phyloP scores from a whole-genome alignment of 805 yeast genomes.

The Debaryomyces castellii region DNA sequence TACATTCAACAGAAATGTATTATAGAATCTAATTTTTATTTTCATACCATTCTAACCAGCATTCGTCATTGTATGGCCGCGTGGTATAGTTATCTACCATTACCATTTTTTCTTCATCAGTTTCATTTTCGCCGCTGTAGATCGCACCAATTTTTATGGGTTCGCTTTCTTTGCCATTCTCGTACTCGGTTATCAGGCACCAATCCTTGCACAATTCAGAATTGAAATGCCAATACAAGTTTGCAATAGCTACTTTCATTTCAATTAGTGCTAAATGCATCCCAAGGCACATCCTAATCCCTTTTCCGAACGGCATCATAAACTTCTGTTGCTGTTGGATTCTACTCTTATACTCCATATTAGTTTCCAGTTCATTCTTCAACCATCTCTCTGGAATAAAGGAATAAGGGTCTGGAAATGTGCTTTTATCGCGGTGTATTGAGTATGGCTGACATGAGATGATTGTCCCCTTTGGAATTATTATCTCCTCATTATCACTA shows the following conservation, averaged over 20 bases:
- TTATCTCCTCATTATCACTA: slow-evolving; percentile 20
- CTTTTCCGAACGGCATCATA: slow-evolving; percentile 72
- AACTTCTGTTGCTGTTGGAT: slow-evolving; percentile 47
- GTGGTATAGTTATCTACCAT: slow-evolving; percentile 59
- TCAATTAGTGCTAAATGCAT: slow-evolving; percentile 66
- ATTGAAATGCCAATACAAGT: slow-evolving; percentile 49
- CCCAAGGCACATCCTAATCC: slow-evolving; percentile 74
- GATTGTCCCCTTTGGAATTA: slow-evolving; percentile 52
- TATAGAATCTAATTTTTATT: slow-evolving; percentile 4
- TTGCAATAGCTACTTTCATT: slow-evolving; percentile 57
- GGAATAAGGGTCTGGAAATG: slow-evolving; percentile 51
- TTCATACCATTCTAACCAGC: slow-evolving; percentile 45
- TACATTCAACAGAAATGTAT: no score
- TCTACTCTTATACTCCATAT: slow-evolving; percentile 29
- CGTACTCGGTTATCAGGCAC: slow-evolving; percentile 33
- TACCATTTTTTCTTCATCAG: slow-evolving; percentile 50
- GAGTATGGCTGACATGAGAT: slow-evolving; percentile 69
- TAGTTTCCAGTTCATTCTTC: slow-evolving; percentile 30
- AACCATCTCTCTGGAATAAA: slow-evolving; percentile 71
- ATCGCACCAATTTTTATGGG: slow-evolving; percentile 17
- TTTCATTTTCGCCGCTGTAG: slow-evolving; percentile 16
- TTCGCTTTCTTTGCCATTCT: slow-evolving; percentile 7
- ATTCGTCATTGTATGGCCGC: slow-evolving; percentile 51
- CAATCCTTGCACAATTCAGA: slow-evolving; percentile 43
- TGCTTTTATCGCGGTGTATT: slow-evolving; percentile 49